Conservation (phyloP, 768 basidiomycete species). For the Lentinula sp. region DNA sequence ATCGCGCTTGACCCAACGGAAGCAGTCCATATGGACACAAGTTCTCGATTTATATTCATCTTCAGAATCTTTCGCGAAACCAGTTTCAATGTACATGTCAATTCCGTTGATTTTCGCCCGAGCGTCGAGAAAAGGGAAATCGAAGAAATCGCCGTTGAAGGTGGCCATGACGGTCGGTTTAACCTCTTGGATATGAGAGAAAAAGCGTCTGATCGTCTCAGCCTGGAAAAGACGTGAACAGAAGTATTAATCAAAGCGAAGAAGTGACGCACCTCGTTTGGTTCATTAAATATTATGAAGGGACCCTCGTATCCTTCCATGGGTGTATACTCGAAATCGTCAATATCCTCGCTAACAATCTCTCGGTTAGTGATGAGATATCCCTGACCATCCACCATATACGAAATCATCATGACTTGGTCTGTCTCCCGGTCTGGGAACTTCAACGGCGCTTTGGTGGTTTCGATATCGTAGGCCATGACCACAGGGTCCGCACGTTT, state of each 20-base stretch:
- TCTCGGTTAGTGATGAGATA: slow-evolving; percentile 97
- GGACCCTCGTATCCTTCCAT: slow-evolving; percentile 97
- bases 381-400: slow-evolving; percentile 98
- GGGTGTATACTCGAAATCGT: slow-evolving; percentile 98
- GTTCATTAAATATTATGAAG: slow-evolving; percentile 92
- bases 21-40: slow-evolving; percentile 98
- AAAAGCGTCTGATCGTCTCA: slow-evolving; percentile 79
- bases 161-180: slow-evolving; percentile 97
- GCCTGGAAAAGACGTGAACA: slow-evolving; percentile 37
- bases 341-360: slow-evolving; percentile 95
- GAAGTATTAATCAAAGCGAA: no score
- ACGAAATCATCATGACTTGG: slow-evolving; percentile 99
- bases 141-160: slow-evolving; percentile 99
- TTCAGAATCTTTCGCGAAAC: slow-evolving; percentile 86
- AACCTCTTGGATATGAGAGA: slow-evolving; percentile 87
- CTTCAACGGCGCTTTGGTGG: slow-evolving; percentile 98
- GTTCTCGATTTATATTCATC: slow-evolving; percentile 91
- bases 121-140: slow-evolving; percentile 94
- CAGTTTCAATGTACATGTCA: slow-evolving; percentile 94
- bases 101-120: slow-evolving; percentile 84
- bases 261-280: slow-evolving; percentile 62
- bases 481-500: slow-evolving; percentile 99
- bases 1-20: slow-evolving; percentile 99
- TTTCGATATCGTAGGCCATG: slow-evolving; percentile 99
- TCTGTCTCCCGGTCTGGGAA: slow-evolving; percentile 95